Conservation (phyloP, 495 filamentous ascomycete genomes). For the Mytilinidion resinicola region DNA sequence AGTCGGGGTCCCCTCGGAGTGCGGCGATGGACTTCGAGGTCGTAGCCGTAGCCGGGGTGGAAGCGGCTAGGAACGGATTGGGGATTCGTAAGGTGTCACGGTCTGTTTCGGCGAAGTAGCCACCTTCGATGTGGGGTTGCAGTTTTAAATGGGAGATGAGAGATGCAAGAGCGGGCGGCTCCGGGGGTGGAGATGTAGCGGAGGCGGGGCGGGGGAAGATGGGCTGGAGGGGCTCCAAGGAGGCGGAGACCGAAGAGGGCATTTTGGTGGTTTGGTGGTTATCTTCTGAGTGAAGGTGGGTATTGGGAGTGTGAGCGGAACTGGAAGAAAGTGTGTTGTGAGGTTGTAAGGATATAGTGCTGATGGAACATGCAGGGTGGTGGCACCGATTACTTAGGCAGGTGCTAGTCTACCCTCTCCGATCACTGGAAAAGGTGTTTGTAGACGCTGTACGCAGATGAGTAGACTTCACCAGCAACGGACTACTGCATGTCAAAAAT, state of each 20-base stretch:
- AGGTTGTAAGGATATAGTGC: too few relatives aligned
- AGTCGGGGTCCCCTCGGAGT: conserved; percentile 30
- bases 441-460: too few relatives aligned
- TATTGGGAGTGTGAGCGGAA: too few relatives aligned
- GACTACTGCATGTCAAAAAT: too few relatives aligned
- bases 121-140: conserved; percentile 54
- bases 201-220: conserved; percentile 23
- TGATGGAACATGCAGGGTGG: too few relatives aligned
- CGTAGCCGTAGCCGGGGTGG: background rate
- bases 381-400: too few relatives aligned
- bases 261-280: background rate
- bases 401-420: too few relatives aligned
- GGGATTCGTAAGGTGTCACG: conserved; percentile 45
- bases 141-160: conserved; percentile 45
- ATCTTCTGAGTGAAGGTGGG: too few relatives aligned
- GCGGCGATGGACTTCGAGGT: conserved; percentile 11
- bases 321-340: too few relatives aligned
- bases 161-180: conserved; percentile 35
- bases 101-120: conserved; percentile 60
- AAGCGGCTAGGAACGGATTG: conserved; percentile 42
- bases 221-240: conserved; percentile 18
- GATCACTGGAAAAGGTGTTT: too few relatives aligned
- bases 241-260: conserved; percentile 17
- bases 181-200: conserved; percentile 20
- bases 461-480: too few relatives aligned